Evolutionary conservation across 768 basidiomycete species (phyloP).

Genomic region (Cystobasidium onofrii): DNA sequence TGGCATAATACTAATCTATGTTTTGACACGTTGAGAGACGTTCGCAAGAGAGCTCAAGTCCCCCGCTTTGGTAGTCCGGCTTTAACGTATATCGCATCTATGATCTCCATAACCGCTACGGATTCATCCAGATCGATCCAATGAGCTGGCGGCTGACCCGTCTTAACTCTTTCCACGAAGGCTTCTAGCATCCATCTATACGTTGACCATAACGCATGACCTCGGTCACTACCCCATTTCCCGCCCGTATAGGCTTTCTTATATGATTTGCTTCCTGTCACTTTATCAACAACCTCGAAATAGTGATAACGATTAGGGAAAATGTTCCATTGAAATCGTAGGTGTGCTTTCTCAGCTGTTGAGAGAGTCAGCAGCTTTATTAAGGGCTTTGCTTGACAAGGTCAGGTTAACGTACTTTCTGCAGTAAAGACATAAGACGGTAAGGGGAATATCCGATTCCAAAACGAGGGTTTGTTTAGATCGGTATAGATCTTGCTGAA

Average conservation of each 20-base stretch:
- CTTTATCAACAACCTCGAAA: not conserved
- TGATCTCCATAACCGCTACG: not conserved
- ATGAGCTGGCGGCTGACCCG: not conserved
- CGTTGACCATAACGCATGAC: not conserved
- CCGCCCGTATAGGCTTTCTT: not conserved
- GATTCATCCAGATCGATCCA: not conserved
- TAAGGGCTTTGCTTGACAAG: too few species aligned
- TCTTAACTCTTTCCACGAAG: not conserved
- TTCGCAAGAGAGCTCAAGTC: too few species aligned
- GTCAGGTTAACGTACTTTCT: not conserved
- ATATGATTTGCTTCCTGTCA: not conserved
- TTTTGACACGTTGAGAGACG: too few species aligned
- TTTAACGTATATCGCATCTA: not conserved
- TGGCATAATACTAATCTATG: too few species aligned
- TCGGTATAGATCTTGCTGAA: not conserved
- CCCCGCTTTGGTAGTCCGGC: not conserved
- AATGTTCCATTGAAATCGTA: not conserved
- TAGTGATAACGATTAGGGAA: not conserved
- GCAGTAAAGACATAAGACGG: not conserved
- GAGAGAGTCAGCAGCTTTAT: not conserved
- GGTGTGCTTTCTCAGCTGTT: not conserved
- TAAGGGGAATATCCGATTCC: not conserved
- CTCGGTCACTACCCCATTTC: not conserved
- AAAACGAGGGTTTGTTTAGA: not conserved
- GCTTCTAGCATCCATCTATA: slow-evolving; percentile 2